Conservation (phyloP, 2,329 filamentous ascomycete species). For the Claviceps sp. region DNA sequence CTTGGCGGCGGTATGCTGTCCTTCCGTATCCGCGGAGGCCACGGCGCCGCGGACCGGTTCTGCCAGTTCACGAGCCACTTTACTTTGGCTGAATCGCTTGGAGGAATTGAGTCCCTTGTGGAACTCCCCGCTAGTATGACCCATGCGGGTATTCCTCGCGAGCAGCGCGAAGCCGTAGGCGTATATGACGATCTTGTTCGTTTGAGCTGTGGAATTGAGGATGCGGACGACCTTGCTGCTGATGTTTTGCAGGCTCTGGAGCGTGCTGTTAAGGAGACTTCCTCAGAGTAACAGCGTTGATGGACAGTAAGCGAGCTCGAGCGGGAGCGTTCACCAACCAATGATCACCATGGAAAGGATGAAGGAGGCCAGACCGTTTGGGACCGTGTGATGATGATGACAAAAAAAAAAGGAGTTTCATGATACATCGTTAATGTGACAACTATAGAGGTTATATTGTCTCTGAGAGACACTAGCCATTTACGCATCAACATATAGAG, state of each 20-base stretch:
- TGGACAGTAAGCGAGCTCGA: conserved; percentile 8
- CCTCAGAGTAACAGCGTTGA: conserved; percentile 15
- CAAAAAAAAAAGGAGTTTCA: too few relatives aligned
- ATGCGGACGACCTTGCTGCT: conserved; percentile 65
- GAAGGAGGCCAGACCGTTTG: too few relatives aligned
- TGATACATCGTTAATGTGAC: too few relatives aligned
- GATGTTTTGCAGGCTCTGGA: conserved; percentile 78
- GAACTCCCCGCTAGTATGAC: conserved; percentile 96
- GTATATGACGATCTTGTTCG: conserved; percentile 92
- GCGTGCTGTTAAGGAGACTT: conserved; percentile 41
- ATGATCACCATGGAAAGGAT: too few relatives aligned
- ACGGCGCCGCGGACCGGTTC: conserved; percentile 78
- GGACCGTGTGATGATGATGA: too few relatives aligned
- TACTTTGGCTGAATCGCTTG: conserved; percentile 82
- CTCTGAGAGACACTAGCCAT: too few relatives aligned
- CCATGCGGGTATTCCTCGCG: conserved; percentile 84
- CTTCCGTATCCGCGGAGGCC: conserved; percentile 83
- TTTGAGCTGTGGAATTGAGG: conserved; percentile 89
- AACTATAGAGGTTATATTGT: too few relatives aligned
- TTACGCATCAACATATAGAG: too few relatives aligned
- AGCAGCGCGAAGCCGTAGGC: conserved; percentile 80
- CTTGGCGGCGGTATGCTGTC: conserved; percentile 96
- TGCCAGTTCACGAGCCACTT: conserved; percentile 83
- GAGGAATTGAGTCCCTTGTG: conserved; percentile 81
- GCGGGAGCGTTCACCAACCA: too few relatives aligned